These are phyloP conservation scores for Claviceps arundinis DNA, from an alignment of 2,329 filamentous ascomycete species.

Conservation along the genomic window DNA sequence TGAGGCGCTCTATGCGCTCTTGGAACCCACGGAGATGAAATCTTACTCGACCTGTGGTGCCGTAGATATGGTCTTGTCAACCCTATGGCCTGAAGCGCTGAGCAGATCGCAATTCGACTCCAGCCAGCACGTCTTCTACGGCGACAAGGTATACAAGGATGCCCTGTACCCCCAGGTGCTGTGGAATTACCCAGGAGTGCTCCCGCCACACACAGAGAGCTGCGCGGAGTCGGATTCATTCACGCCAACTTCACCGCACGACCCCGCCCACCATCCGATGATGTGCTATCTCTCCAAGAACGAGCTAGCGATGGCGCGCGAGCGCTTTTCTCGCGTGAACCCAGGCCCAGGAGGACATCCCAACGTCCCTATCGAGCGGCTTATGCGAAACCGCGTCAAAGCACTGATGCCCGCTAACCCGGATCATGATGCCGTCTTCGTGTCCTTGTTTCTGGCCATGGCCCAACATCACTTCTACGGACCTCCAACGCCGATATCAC, in stretches of 20 bases:
- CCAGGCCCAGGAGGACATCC: constrained; percentile 24
- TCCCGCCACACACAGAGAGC: constrained; percentile 13
- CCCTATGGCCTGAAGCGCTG: constrained; percentile 28
- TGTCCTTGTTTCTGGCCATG: constrained; percentile 41
- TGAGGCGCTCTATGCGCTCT: constrained; percentile 29
- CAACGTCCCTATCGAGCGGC: constrained; percentile 34
- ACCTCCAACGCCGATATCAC: constrained; percentile 9
- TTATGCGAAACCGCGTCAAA: constrained; percentile 35
- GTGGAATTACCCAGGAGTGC: constrained; percentile 28
- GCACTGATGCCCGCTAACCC: constrained; percentile 31
- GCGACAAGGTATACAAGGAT: constrained; percentile 28
- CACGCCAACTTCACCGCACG: constrained; percentile 8
- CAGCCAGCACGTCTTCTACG: constrained; percentile 38
- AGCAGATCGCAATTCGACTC: constrained; percentile 16
- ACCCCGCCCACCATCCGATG: constrained; percentile 19
- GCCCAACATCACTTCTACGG: constrained; percentile 41
- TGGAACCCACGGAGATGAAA: constrained; percentile 16
- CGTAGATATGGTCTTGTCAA: constrained; percentile 30
- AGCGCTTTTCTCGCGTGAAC: constrained; percentile 32
- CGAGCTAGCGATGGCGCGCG: constrained; percentile 32
- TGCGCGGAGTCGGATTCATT: constrained; percentile 16
- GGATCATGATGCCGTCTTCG: constrained; percentile 39
- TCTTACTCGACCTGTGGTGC: constrained; percentile 20
- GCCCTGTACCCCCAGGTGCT: constrained; percentile 35
- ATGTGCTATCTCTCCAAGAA: constrained; percentile 34